Conservation (phyloP, 2,329 filamentous ascomycete species). For the Keithomyces neogunnii region DNA sequence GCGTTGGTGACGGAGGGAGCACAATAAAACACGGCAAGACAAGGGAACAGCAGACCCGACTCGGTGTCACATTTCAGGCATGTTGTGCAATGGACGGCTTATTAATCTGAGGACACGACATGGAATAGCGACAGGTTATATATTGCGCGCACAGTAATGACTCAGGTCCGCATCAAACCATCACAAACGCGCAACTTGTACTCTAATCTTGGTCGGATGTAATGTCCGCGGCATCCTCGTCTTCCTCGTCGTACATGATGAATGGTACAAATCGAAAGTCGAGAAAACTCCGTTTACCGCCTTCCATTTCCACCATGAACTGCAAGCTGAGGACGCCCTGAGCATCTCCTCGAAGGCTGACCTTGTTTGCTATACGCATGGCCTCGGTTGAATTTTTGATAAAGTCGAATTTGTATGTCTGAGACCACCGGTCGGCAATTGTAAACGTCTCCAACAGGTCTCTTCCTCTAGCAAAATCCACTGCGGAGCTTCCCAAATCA, state of each 20-base stretch:
- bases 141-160: neutral
- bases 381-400: conserved; percentile 79
- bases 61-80: too few species aligned
- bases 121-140: too few species aligned
- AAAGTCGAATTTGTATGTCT: conserved; percentile 80
- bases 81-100: too few species aligned
- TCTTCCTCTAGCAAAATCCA: conserved; percentile 57
- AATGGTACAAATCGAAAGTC: conserved; percentile 78
- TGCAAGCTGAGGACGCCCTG: conserved; percentile 91
- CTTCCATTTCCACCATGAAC: conserved; percentile 88
- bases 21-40: too few species aligned
- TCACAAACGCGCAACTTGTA: neutral
- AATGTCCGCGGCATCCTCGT: conserved; percentile 3
- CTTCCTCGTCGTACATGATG: conserved; percentile 47
- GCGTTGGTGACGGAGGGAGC: too few species aligned
- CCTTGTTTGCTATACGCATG: conserved; percentile 90
- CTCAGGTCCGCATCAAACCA: neutral
- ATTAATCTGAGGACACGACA: too few species aligned
- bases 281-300: conserved; percentile 60
- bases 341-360: conserved; percentile 78
- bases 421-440: conserved; percentile 50
- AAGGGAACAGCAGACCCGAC: too few species aligned
- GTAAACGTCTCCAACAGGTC: conserved; percentile 69
- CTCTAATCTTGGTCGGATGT: conserved; percentile 7
- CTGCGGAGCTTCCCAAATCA: conserved; percentile 52